Evolutionary conservation across 805 yeast species (phyloP).

Genomic region (Teunomyces funiuensis): DNA sequence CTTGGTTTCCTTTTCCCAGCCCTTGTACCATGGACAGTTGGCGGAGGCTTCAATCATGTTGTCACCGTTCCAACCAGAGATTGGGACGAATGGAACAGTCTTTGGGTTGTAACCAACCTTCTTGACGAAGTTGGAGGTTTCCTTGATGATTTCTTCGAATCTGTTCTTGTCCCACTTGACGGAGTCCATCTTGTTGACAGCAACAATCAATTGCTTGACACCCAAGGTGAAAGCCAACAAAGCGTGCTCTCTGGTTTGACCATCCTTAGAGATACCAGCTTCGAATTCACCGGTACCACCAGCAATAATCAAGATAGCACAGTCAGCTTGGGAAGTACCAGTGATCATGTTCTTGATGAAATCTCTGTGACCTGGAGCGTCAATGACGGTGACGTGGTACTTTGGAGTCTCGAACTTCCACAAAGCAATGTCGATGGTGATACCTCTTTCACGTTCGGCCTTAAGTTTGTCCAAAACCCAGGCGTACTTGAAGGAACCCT

Average conservation of each 20-base stretch:
- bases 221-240: conserved; percentile 87
- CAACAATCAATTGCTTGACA: conserved; percentile 83
- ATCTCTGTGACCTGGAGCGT: conserved; percentile 96
- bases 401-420: conserved; percentile 93
- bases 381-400: conserved; percentile 87
- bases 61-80: conserved; percentile 92
- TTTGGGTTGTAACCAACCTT: conserved; percentile 83
- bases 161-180: conserved; percentile 82
- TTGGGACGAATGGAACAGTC: conserved; percentile 85
- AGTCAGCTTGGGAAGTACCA: conserved; percentile 92
- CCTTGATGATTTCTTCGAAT: conserved; percentile 75
- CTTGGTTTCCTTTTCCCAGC: conserved; percentile 80
- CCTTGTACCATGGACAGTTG: conserved; percentile 88
- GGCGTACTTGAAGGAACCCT: conserved; percentile 97
- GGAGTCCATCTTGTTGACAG: conserved; percentile 94
- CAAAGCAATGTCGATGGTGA: conserved; percentile 90
- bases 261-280: conserved; percentile 93
- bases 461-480: conserved; percentile 95
- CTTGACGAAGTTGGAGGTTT: conserved; percentile 77
- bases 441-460: conserved; percentile 98
- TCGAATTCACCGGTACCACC: conserved; percentile 94
- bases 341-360: conserved; percentile 95
- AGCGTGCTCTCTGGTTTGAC: conserved; percentile 96
- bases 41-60: conserved; percentile 83
- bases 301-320: conserved; percentile 88